phyloP scores from a whole-genome alignment of 176 grass and related monocot species.

The Zea luxurians region DNA sequence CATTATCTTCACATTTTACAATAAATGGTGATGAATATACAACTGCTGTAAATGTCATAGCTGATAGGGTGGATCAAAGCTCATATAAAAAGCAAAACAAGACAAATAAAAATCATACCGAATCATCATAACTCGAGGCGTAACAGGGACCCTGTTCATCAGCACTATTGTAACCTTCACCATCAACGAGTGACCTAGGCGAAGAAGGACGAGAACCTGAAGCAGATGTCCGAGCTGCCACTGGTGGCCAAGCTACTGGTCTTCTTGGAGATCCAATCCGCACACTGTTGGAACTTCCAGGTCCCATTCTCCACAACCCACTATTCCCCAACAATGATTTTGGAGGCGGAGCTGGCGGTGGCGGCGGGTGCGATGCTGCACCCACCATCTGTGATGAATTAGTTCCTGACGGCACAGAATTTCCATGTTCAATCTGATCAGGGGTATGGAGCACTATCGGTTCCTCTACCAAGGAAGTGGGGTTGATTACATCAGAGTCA shows the following conservation, averaged over 20 bases:
- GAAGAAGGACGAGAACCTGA: conserved; percentile 88
- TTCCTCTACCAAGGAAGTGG: conserved; percentile 53
- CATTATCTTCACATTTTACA: not conserved
- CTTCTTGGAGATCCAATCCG: conserved; percentile 88
- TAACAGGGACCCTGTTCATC: conserved; percentile 91
- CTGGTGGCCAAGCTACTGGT: conserved; percentile 61
- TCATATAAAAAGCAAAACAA: conserved; percentile 26
- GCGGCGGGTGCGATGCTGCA: conserved; percentile 61
- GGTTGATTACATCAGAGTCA: conserved; percentile 36
- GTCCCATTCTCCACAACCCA: conserved; percentile 63
- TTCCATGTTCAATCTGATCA: conserved; percentile 51
- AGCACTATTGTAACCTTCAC: conserved; percentile 97
- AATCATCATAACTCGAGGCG: conserved; percentile 64
- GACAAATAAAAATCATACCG: conserved; percentile 57
- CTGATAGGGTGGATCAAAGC: conserved; percentile 13
- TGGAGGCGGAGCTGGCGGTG: conserved; percentile 75
- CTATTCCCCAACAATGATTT: conserved; percentile 55
- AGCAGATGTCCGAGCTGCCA: conserved; percentile 57
- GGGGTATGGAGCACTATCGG: conserved; percentile 42
- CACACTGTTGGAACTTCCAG: conserved; percentile 53
- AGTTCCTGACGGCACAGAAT: conserved; percentile 33
- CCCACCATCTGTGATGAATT: conserved; percentile 49
- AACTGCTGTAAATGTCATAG: not conserved
- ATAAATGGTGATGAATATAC: conserved; percentile 6
- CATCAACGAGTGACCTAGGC: conserved; percentile 75